phyloP scores from a whole-genome alignment of 495 filamentous ascomycete genomes.

The Aspergillus kassunensis region DNA sequence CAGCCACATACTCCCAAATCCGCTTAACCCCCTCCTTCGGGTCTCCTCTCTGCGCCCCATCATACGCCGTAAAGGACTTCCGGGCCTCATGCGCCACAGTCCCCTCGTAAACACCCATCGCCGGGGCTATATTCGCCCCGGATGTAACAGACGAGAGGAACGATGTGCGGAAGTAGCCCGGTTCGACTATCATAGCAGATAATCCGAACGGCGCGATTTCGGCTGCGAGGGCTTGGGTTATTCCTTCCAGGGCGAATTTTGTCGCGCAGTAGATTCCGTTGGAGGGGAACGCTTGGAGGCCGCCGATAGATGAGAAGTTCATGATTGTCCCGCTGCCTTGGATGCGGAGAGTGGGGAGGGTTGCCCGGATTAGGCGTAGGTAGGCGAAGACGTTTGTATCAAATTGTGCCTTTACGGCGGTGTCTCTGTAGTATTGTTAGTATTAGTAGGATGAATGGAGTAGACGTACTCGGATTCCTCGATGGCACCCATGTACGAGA shows the following conservation, averaged over 20 bases:
- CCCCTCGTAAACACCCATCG: conserved; percentile 30
- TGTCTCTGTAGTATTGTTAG: too few relatives aligned
- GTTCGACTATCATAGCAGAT: conserved; percentile 42
- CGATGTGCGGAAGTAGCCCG: conserved; percentile 47
- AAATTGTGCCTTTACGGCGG: too few relatives aligned
- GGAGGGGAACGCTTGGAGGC: conserved; percentile 15
- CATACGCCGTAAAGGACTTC: conserved; percentile 16
- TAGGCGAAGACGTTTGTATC: conserved; percentile 42
- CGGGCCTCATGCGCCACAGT: conserved; percentile 27
- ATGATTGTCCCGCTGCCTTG: conserved; percentile 40
- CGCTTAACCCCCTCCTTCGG: conserved; percentile 38
- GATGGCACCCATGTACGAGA: conserved; percentile 19
- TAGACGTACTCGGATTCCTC: too few relatives aligned
- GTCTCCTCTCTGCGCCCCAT: conserved; percentile 37
- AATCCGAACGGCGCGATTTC: conserved; percentile 46
- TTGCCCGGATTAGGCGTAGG: conserved; percentile 40
- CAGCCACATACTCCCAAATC: conserved; percentile 41
- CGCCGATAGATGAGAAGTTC: conserved; percentile 32
- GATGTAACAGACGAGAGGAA: conserved; percentile 26
- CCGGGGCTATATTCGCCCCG: conserved; percentile 18
- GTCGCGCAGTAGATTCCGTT: conserved; percentile 39
- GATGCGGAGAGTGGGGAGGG: conserved; percentile 45
- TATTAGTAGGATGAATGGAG: too few relatives aligned
- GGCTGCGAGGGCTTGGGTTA: conserved; percentile 32
- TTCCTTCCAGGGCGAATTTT: conserved; percentile 39